A percentile compares a stretch with the other conserved stretches of the same genome.
phyloP scores from a whole-genome alignment of 2,329 filamentous ascomycete species.

The Neospermospora avenae region DNA sequence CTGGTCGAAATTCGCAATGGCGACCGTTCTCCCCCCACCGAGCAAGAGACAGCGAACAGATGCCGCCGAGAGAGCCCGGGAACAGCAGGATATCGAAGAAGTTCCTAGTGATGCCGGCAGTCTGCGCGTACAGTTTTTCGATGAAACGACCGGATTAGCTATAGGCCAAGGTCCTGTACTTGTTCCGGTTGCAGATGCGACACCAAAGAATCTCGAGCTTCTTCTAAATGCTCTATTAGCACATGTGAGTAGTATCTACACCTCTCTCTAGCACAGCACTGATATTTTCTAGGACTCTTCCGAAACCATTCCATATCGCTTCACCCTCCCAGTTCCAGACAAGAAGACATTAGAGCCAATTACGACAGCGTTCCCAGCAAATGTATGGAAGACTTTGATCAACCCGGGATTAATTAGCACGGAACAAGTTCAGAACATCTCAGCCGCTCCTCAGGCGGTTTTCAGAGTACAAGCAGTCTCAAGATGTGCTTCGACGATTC shows the following conservation, averaged over 20 bases:
- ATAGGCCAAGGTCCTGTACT: constrained; percentile 59
- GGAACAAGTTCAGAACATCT: constrained; percentile 44
- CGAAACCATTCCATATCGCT: constrained; percentile 64
- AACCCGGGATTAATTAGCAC: constrained; percentile 34
- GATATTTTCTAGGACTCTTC: constrained; percentile 46
- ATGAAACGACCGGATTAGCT: constrained; percentile 72
- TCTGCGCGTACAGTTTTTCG: constrained; percentile 83
- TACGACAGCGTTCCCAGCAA: constrained; percentile 36
- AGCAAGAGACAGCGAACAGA: constrained; percentile 84
- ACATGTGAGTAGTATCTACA: constrained; percentile 47
- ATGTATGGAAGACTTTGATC: constrained; percentile 47
- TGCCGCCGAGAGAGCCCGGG: constrained; percentile 64
- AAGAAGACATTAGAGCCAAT: constrained; percentile 38
- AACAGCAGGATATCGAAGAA: constrained; percentile 71
- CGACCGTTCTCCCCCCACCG: constrained; percentile 77
- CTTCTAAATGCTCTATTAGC: constrained; percentile 82
- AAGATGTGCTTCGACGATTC: constrained; percentile 81
- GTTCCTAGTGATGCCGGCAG: constrained; percentile 69
- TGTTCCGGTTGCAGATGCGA: constrained; percentile 80
- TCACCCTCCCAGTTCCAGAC: constrained; percentile 51
- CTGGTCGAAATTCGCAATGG: constrained; percentile 50
- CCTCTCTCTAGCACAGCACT: neutral
- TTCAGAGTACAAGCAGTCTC: constrained; percentile 92
- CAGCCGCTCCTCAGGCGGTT: constrained; percentile 78
- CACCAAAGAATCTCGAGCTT: constrained; percentile 83